Base-by-base conservation (phyloP, 805 yeast genomes). In the Hemisphaericaspora nanyangensis region DNA sequence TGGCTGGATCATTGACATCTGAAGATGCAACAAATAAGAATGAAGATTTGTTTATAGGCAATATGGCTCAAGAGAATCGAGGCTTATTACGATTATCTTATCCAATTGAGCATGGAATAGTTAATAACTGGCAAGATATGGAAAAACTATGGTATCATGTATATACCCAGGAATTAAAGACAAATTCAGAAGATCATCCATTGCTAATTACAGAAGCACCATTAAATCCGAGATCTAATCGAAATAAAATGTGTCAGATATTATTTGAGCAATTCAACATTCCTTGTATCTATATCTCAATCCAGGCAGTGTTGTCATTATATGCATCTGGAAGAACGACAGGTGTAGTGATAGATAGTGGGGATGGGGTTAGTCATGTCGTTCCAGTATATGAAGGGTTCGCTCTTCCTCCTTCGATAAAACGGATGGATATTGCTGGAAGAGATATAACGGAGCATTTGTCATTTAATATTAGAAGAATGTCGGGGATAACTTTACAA, bases 371-470 rank as follows among this genome's bases (percentile, higher is more conserved):
- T 18, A 76, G 85, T 29, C 90, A 85, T 52, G 72, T 85, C 7
- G 95, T 88, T 2, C 96, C 97, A 0, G 87, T 91, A 0, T 91
- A 79, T 60, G 89, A 88, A 44, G 98, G 98, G 5, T 90, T 87
- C 58, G 72, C 90, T 10, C 56, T 90, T 12, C 81, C 90, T 0
- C 70, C 81, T 2, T 79, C 90, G 2, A 78, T 86, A 17, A 76
- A 77, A 56, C 62, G 96, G 39, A 68, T 84, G 44, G 93, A 89
- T 54, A 57, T 88, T 18, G 96, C 93, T 0, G 98, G 98, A 0
- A 58, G 93, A 32, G 96, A 89, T 49, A 72, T 90, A 10, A 86
- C 96, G 0, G 85, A 81, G 43, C 79, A 81, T 42, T 65, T 91
- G 38, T 86, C 82, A 41, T 58, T 77, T 46, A 76, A 84, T 40